A percentile compares a stretch with the other conserved stretches of the same genome.
These are phyloP conservation scores for Phytophthora brassicae DNA, from an alignment of 352 stramenopile genomes.

Conservation along the genomic window DNA sequence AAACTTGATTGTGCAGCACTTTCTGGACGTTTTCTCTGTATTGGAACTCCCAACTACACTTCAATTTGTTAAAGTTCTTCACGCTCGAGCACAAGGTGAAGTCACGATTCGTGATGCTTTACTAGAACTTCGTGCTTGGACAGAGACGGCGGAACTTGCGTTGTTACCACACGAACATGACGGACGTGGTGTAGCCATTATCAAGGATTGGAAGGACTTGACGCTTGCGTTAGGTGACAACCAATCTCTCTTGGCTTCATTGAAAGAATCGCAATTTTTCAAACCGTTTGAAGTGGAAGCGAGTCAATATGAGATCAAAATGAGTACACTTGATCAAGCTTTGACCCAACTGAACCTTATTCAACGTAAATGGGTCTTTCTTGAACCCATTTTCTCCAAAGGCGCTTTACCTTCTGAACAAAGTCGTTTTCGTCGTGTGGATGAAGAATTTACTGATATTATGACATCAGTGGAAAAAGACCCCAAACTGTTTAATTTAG, in stretches of 20 bases:
- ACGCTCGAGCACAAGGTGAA: conserved; percentile 89
- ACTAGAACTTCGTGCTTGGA: conserved; percentile 93
- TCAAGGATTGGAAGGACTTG: conserved; percentile 96
- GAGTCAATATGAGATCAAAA: conserved; percentile 90
- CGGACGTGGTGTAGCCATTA: conserved; percentile 78
- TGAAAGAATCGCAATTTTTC: conserved; percentile 97
- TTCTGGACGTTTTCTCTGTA: conserved; percentile 74
- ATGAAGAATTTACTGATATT: conserved; percentile 94
- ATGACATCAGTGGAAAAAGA: conserved; percentile 89
- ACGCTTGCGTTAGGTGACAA: conserved; percentile 95
- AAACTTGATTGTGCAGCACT: conserved; percentile 91
- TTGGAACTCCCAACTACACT: conserved; percentile 84
- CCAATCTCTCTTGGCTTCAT: conserved; percentile 91
- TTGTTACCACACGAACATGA: conserved; percentile 89
- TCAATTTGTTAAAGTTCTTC: conserved; percentile 94
- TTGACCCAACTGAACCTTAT: conserved; percentile 89
- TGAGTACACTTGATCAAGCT: conserved; percentile 83
- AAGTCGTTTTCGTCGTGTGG: conserved; percentile 88
- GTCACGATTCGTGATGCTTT: conserved; percentile 95
- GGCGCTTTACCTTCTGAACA: conserved; percentile 92
- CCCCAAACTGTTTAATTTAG: conserved; percentile 91
- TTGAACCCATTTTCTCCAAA: conserved; percentile 96
- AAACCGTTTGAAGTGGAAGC: conserved; percentile 93
- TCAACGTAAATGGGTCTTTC: conserved; percentile 96
- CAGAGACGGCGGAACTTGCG: conserved; percentile 88